Conservation (phyloP, 2,329 filamentous ascomycete species). For the Penicillium crustosum region DNA sequence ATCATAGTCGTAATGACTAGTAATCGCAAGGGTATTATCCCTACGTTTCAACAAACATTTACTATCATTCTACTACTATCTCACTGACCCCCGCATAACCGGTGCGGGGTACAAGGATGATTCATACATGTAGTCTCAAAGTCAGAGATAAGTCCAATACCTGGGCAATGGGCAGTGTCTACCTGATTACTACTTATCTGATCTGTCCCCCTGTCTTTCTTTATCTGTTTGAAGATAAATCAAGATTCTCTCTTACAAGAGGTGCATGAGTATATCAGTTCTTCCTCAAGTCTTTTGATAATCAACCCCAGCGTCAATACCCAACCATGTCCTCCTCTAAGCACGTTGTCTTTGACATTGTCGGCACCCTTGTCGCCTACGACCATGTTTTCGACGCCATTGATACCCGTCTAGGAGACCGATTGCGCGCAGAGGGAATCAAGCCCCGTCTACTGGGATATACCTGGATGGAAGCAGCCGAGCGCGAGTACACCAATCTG, state of each 20-base stretch:
- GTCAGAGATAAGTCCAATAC: neutral
- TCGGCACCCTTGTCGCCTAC: conserved; percentile 46
- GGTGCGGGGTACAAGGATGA: conserved; percentile 8
- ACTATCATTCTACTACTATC: too few species aligned
- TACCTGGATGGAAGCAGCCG: conserved; percentile 45
- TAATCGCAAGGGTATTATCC: too few species aligned
- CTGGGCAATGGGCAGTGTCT: neutral
- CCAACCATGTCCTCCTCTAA: conserved; percentile 17
- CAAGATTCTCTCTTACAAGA: neutral
- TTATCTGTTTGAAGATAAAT: neutral
- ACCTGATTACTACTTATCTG: neutral
- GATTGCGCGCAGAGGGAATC: conserved; percentile 37
- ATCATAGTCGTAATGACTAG: too few species aligned
- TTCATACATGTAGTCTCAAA: neutral
- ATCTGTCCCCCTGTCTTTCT: neutral
- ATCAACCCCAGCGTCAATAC: neutral
- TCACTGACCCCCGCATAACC: neutral
- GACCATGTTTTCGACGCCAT: conserved; percentile 42
- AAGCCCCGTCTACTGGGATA: conserved; percentile 42
- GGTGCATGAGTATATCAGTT: neutral
- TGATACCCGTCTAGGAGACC: conserved; percentile 38
- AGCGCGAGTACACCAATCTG: conserved; percentile 49
- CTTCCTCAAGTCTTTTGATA: neutral
- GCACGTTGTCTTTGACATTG: conserved; percentile 34
- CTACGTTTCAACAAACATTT: too few species aligned